A percentile compares a stretch with the other conserved stretches of the same genome.
These are phyloP conservation scores for Teratosphaeriaceae sp. DNA, from an alignment of 2,329 filamentous ascomycete genomes.

Conservation along the genomic window DNA sequence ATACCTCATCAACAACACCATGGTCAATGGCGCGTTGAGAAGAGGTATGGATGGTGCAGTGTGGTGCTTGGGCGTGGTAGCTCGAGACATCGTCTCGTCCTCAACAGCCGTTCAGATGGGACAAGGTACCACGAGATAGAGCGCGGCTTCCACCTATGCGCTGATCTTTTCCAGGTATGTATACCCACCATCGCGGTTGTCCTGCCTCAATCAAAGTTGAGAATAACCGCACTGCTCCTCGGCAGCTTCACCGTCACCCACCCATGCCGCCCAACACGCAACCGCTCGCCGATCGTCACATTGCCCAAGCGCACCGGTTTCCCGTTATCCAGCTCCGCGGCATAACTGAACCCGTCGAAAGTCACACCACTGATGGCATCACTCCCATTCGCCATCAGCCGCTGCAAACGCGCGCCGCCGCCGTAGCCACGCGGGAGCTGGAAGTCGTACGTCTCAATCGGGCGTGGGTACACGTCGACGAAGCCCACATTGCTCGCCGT, in stretches of 20 bases:
- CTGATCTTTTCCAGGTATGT: too few relatives aligned
- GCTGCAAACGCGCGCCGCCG: constrained; percentile 34
- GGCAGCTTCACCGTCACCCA: constrained; percentile 18
- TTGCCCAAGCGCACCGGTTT: constrained; percentile 49
- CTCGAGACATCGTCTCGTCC: too few relatives aligned
- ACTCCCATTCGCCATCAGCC: constrained; percentile 54
- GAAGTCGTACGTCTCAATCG: constrained; percentile 37
- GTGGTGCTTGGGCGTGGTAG: too few relatives aligned
- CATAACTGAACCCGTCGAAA: constrained; percentile 56
- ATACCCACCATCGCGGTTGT: too few relatives aligned
- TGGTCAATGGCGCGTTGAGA: too few relatives aligned
- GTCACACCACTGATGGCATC: constrained; percentile 56
- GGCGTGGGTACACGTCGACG: constrained; percentile 34
- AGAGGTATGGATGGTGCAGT: too few relatives aligned
- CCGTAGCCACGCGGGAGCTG: constrained; percentile 24
- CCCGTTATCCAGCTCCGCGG: constrained; percentile 51
- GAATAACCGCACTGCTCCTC: constrained; percentile 23
- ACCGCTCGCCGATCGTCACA: constrained; percentile 46
- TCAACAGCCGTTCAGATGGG: too few relatives aligned
- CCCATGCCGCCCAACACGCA: constrained; percentile 30
- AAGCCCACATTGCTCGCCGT: constrained; percentile 28
- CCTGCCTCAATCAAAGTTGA: constrained; percentile 2
- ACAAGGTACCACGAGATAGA: too few relatives aligned
- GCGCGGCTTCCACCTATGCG: too few relatives aligned
- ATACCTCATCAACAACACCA: too few relatives aligned